Evolutionary conservation across 352 stramenopile genomes (phyloP).

Genomic region (Pythium sp.): DNA sequence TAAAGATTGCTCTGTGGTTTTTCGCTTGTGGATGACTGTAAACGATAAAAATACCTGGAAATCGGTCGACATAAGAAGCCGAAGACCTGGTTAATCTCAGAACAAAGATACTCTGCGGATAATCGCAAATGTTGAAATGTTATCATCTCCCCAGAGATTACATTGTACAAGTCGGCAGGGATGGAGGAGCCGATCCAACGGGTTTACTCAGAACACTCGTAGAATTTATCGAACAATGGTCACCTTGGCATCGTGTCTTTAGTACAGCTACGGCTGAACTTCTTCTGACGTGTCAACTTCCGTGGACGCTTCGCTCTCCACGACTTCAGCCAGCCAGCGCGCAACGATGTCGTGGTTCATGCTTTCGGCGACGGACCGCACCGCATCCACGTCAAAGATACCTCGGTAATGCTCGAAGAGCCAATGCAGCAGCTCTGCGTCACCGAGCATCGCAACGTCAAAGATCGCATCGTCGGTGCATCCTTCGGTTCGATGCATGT

Average conservation of each 20-base stretch:
- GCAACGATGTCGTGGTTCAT: neutral
- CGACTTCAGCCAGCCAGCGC: neutral
- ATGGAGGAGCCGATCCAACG: neutral
- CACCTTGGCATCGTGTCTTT: neutral
- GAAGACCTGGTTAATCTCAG: neutral
- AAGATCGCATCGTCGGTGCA: neutral
- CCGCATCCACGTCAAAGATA: neutral
- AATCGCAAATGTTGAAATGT: neutral
- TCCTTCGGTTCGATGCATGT: neutral
- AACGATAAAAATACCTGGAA: neutral
- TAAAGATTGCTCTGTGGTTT: neutral
- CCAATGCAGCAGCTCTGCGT: constrained; percentile 1
- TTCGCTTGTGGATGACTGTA: neutral
- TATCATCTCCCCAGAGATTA: neutral
- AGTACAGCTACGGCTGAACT: neutral
- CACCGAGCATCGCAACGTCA: neutral
- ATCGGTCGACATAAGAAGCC: neutral
- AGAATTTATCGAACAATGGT: neutral
- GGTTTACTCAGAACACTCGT: neutral
- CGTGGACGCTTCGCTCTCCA: neutral
- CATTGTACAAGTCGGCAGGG: neutral
- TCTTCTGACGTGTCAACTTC: neutral
- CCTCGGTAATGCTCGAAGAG: constrained; percentile 8
- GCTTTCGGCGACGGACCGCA: neutral
- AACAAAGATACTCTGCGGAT: neutral